A percentile compares a stretch with the other conserved stretches of the same genome.
These are phyloP conservation scores for Lunularia cruciata DNA, from an alignment of 225 moss, liverwort and hornwort genomes.

Conservation along the genomic window DNA sequence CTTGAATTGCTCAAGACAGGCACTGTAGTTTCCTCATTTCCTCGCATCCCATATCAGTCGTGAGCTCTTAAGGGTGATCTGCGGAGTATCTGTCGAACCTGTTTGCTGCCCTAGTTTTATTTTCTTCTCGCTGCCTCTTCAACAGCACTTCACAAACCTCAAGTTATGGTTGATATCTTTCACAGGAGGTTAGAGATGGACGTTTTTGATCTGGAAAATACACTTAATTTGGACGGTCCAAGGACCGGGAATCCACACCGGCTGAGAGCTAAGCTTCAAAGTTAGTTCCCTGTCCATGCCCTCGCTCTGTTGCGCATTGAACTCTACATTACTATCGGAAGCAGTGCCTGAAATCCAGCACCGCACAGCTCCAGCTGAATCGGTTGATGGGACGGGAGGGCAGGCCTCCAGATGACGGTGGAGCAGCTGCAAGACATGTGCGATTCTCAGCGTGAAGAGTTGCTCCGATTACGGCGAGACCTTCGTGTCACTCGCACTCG, in stretches of 20 bases:
- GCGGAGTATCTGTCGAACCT: too few species aligned
- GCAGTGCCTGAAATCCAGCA: neutral
- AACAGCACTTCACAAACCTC: too few species aligned
- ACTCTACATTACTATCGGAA: neutral
- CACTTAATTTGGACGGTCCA: slow-evolving; percentile 35
- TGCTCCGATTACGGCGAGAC: slow-evolving; percentile 32
- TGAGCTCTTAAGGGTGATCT: too few species aligned
- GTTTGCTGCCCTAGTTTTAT: too few species aligned
- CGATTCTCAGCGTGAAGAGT: slow-evolving; percentile 36
- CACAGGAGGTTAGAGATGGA: slow-evolving; percentile 50
- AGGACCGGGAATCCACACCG: slow-evolving; percentile 45
- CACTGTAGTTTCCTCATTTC: too few species aligned
- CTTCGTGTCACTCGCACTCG: slow-evolving; percentile 33
- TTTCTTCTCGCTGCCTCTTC: too few species aligned
- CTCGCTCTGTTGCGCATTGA: neutral
- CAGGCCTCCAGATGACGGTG: slow-evolving; percentile 36
- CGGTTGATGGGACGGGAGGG: neutral
- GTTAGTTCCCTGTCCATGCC: slow-evolving; percentile 6
- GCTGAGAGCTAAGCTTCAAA: slow-evolving; percentile 44
- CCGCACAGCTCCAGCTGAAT: neutral
- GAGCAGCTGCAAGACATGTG: slow-evolving; percentile 44
- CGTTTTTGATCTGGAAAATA: slow-evolving; percentile 39
- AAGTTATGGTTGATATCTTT: neutral
- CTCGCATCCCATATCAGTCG: too few species aligned
- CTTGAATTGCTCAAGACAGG: too few species aligned